Evolutionary conservation across 2,329 filamentous ascomycete species (phyloP).

Genomic region (Nannizzia gypsea): DNA sequence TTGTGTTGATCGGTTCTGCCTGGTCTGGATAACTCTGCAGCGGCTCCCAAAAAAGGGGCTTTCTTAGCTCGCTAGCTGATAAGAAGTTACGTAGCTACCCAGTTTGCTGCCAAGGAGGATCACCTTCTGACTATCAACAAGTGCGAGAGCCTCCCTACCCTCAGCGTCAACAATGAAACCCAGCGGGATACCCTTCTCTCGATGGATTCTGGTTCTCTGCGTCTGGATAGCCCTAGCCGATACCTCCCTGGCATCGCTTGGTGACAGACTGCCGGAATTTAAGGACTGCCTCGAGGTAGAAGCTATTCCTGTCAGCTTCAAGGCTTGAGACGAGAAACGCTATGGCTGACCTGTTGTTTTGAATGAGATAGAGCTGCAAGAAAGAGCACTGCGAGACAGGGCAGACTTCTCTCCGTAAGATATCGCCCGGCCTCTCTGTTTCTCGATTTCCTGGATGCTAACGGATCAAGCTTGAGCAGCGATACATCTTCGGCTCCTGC

Average conservation of each 20-base stretch:
- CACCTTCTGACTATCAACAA: neutral
- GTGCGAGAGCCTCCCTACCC: neutral
- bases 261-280: slow-evolving; percentile 81
- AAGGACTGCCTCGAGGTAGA: slow-evolving; percentile 74
- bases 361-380: slow-evolving; percentile 55
- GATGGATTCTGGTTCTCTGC: slow-evolving; percentile 23
- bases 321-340: neutral
- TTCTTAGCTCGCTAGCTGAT: neutral
- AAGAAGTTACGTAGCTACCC: no score
- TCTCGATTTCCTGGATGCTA: neutral
- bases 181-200: slow-evolving; percentile 2
- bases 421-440: neutral
- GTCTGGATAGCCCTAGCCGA: slow-evolving; percentile 25
- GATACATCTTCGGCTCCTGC: slow-evolving; percentile 67
- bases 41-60: neutral
- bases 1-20: neutral
- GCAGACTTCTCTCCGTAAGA: slow-evolving; percentile 59
- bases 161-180: slow-evolving; percentile 11
- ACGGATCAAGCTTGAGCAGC: slow-evolving; percentile 41
- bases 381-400: slow-evolving; percentile 64
- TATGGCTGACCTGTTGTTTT: neutral
- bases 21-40: neutral
- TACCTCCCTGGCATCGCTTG: slow-evolving; percentile 55
- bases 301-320: slow-evolving; percentile 15
- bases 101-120: neutral